A percentile compares a stretch with the other conserved stretches of the same genome.
Evolutionary conservation across 1,284 basidiomycete genomes (phyloP).

Genomic region (Porogramme epimiltina): DNA sequence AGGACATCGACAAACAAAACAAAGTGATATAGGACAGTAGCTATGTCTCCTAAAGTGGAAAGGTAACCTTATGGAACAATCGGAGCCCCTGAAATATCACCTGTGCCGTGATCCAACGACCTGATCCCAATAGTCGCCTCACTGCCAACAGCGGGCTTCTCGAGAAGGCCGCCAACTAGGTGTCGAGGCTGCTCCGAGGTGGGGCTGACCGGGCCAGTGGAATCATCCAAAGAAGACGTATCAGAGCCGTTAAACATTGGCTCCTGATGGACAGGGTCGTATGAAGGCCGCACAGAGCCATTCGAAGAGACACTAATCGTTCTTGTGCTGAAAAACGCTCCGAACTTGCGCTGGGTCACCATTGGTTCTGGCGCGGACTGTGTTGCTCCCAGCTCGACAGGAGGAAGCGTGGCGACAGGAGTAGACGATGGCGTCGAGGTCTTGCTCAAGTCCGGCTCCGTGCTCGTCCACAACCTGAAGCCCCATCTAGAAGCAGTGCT

Average conservation of each 20-base stretch:
- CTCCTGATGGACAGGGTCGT: slow-evolving; percentile 27
- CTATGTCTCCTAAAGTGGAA: too few relatives aligned
- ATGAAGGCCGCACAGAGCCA: slow-evolving; percentile 24
- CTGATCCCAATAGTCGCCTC: too few relatives aligned
- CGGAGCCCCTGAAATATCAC: too few relatives aligned
- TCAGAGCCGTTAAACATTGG: slow-evolving; percentile 37
- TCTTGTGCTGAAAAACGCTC: slow-evolving; percentile 62
- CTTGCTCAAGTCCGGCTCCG: slow-evolving; percentile 12
- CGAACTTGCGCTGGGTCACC: slow-evolving; percentile 65
- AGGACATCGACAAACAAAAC: too few relatives aligned
- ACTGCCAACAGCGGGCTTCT: too few relatives aligned
- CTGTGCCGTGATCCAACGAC: too few relatives aligned
- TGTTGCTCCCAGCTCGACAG: slow-evolving; percentile 15
- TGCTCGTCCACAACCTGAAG: slow-evolving; percentile 63
- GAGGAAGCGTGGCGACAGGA: slow-evolving; percentile 19
- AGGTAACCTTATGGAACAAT: too few relatives aligned
- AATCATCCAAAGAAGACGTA: slow-evolving; percentile 38
- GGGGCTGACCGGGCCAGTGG: slow-evolving; percentile 38
- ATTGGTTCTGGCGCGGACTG: slow-evolving; percentile 32
- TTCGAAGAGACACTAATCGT: slow-evolving; percentile 53
- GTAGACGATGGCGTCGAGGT: slow-evolving; percentile 24
- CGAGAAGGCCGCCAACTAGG: too few relatives aligned
- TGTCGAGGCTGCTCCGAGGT: slow-evolving; percentile 14
- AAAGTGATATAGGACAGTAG: too few relatives aligned
- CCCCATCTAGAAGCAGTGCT: slow-evolving; percentile 35